These are phyloP conservation scores for Penicillium sp. DNA, from an alignment of 2,329 filamentous ascomycete species.

Conservation along the genomic window DNA sequence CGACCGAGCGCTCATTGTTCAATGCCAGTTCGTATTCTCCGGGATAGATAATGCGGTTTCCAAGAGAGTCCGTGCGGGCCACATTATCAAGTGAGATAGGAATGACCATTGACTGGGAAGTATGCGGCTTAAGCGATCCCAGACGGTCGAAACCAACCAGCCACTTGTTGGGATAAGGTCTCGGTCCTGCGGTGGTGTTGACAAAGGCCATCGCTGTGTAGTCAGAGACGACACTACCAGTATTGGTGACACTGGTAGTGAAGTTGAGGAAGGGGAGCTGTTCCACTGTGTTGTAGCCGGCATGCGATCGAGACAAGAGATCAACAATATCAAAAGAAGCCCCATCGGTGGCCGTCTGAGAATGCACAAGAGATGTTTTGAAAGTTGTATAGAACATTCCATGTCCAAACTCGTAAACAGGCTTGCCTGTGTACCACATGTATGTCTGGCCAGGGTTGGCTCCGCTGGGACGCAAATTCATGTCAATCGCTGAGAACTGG, in stretches of 20 bases:
- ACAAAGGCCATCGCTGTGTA: slow-evolving; percentile 44
- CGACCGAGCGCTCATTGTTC: slow-evolving; percentile 41
- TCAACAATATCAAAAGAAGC: slow-evolving; percentile 35
- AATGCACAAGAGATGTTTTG: slow-evolving; percentile 13
- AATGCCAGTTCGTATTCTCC: slow-evolving; percentile 43
- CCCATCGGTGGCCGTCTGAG: neutral
- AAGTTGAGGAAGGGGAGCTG: slow-evolving; percentile 41
- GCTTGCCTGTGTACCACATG: slow-evolving; percentile 43
- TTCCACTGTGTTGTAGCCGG: slow-evolving; percentile 30
- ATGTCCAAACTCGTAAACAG: slow-evolving; percentile 45
- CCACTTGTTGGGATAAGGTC: slow-evolving; percentile 45
- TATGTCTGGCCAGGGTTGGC: slow-evolving; percentile 46
- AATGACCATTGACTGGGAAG: slow-evolving; percentile 30
- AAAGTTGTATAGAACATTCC: slow-evolving; percentile 48
- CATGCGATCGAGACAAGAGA: slow-evolving; percentile 32
- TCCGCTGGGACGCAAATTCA: slow-evolving; percentile 41
- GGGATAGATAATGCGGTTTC: slow-evolving; percentile 43
- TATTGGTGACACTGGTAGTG: slow-evolving; percentile 38
- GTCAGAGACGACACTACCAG: slow-evolving; percentile 37
- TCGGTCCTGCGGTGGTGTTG: slow-evolving; percentile 40
- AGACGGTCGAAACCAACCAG: slow-evolving; percentile 42
- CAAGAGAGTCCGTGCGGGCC: slow-evolving; percentile 37
- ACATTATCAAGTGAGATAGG: slow-evolving; percentile 41
- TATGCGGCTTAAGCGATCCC: slow-evolving; percentile 22
- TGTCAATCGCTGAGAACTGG: slow-evolving; percentile 42